Evolutionary conservation across 148 eudicot genomes (phyloP), one percentile per base, ranked within the genome.

Genomic region (Rhododendron ferrugineum): DNA sequence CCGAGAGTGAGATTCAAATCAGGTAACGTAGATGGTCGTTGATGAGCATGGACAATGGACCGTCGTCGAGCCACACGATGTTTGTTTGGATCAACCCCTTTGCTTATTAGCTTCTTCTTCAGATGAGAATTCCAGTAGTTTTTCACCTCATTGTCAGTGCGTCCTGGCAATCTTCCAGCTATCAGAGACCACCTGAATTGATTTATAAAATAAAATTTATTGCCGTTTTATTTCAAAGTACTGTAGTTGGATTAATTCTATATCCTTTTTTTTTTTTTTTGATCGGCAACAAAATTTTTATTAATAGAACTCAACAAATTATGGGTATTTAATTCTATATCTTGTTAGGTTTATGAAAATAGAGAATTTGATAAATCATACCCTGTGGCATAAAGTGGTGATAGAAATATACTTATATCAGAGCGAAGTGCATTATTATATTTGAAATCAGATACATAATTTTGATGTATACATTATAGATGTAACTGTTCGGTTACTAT

Each of bases 151-250:
- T 88, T 88, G 74, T 88, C 89, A 2, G 89, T 88, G 9, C 89
- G 85, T n/a, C 89, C 89, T 0, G 89, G 87, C 28, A 88, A 83
- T 83, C 89, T 85, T 82, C 89, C 89, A 0, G 89, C 89, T 40
- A 88, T 88, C 30, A 88, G 47, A 34, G 89, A 85, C 87, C 89
- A 88, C 86, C 89, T 85, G 82, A 2, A 60, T 4, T 30, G 1
- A 30, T 30, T 15, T 18, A 54, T 16, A 30, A 70, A 34, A 34
- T 0, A 34, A 34, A 34, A 32, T 32, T 62, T 22, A 11, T 16
- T 5, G 8, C 18, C 18, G 5, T 20, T 18, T 6, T 22, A 20
- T 58, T 58, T 58, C 26, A 18, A 11, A 56, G 62, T 22, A n/a
- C n/a, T n/a, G 22, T 56, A 56, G 62, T 16, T 56, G 22, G 62